Percentiles rank a stretch among this genome's conserved stretches.
Evolutionary conservation across 1,284 basidiomycete species (phyloP).

Genomic region (Puccinia hordei): DNA sequence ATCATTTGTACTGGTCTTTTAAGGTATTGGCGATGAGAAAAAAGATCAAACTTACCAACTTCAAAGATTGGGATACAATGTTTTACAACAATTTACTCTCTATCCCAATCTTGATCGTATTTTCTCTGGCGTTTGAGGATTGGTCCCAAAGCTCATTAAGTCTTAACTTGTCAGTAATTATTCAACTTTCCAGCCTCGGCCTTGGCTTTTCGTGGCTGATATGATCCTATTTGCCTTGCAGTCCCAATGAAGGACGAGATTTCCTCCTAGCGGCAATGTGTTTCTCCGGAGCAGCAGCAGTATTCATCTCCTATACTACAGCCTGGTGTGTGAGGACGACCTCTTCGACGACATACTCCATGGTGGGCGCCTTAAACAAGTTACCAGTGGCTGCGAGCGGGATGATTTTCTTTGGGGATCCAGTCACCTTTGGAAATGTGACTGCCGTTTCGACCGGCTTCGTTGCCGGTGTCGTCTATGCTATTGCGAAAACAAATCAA

Average conservation of each 20-base stretch:
- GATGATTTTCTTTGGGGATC: constrained; percentile 92
- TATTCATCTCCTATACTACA: constrained; percentile 96
- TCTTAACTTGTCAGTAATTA: constrained; percentile 75
- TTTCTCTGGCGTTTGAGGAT: constrained; percentile 83
- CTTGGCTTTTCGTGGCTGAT: background rate
- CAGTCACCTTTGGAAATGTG: constrained; percentile 81
- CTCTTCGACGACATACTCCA: constrained; percentile 96
- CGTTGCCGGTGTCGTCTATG: constrained; percentile 69
- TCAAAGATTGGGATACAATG: constrained; percentile 99
- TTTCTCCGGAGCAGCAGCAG: constrained; percentile 94
- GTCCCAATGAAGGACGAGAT: constrained; percentile 78
- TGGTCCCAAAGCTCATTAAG: constrained; percentile 80
- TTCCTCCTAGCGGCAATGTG: constrained; percentile 83
- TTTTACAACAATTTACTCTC: constrained; percentile 98
- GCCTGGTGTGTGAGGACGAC: constrained; percentile 98
- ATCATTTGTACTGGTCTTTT: background rate
- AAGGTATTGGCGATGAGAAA: constrained; percentile 95
- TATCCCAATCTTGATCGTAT: constrained; percentile 81
- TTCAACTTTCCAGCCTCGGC: background rate
- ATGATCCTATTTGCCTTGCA: constrained; percentile 58
- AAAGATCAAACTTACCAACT: constrained; percentile 93
- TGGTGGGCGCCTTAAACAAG: constrained; percentile 99
- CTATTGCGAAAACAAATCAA: constrained; percentile 53
- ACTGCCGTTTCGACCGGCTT: constrained; percentile 86
- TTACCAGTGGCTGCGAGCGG: constrained; percentile 94